Conservation (phyloP, 202 grass and related monocot species). For the Saccharum hybrid region DNA sequence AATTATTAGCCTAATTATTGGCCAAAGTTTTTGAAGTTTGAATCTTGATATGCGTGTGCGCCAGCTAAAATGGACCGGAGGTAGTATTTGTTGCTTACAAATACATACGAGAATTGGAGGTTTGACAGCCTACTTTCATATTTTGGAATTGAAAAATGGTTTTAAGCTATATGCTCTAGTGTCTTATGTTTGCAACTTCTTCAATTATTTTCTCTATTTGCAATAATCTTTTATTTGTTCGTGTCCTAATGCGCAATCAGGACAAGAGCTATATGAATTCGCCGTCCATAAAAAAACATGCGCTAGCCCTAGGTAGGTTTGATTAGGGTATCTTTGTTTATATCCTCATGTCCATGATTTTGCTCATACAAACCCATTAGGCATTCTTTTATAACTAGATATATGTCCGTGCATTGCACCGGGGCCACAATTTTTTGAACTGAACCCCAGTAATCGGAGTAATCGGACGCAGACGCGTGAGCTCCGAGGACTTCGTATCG, state of each 20-base stretch:
- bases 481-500: no score
- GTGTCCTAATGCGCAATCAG: not conserved
- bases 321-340: conserved; percentile 19
- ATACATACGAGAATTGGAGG: conserved; percentile 62
- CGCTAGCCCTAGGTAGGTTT: conserved; percentile 19
- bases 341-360: conserved; percentile 13
- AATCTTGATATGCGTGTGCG: no score
- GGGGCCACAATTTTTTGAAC: no score
- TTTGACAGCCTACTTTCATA: conserved; percentile 8
- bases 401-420: no score
- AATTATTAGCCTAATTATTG: no score
- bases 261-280: conserved; percentile 5
- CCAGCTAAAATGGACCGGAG: no score
- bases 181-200: conserved; percentile 11
- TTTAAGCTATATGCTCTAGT: conserved; percentile 1
- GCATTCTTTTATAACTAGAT: not conserved
- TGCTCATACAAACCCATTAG: not conserved
- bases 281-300: conserved; percentile 16
- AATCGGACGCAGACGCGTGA: no score
- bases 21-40: no score
- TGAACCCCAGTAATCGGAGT: no score
- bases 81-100: not conserved
- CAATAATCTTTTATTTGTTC: not conserved
- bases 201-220: conserved; percentile 10
- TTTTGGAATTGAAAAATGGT: conserved; percentile 3